Conservation (phyloP, 345 rosid species). For the Citrus glauca region DNA sequence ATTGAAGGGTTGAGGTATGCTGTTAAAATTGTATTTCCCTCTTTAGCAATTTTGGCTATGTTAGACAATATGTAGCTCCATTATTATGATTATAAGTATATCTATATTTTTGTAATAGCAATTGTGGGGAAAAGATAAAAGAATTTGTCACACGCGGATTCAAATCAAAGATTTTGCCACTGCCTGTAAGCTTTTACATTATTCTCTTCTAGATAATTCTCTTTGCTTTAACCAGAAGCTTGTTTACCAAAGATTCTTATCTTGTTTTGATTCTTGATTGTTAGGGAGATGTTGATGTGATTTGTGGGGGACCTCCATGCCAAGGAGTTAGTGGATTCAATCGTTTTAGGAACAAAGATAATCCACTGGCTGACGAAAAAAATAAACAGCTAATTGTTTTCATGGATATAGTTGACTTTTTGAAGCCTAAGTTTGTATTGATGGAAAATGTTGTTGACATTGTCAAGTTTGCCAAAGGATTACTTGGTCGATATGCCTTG, state of each 20-base stretch:
- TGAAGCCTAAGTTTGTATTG: constrained; percentile 63
- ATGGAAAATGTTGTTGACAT: constrained; percentile 89
- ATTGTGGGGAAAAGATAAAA: constrained; percentile 37
- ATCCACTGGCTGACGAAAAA: constrained; percentile 58
- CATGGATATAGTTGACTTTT: constrained; percentile 61
- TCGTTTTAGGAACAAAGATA: constrained; percentile 43
- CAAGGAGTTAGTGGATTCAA: constrained; percentile 87
- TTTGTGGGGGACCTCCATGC: constrained; percentile 90
- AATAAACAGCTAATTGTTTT: constrained; percentile 59
- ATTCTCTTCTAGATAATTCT: neutral
- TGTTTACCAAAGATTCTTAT: neutral
- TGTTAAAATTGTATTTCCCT: neutral
- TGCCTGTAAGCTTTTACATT: constrained; percentile 44
- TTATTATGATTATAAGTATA: neutral
- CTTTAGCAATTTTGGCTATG: neutral
- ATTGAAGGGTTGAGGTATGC: constrained; percentile 49
- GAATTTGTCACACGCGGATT: constrained; percentile 52
- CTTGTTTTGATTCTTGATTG: neutral
- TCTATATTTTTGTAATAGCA: constrained; percentile 24
- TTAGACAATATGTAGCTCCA: neutral
- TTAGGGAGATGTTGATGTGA: constrained; percentile 66
- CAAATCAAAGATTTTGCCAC: constrained; percentile 44
- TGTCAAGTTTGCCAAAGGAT: constrained; percentile 50
- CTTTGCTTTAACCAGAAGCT: neutral
- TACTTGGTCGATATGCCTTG: constrained; percentile 63